Base-by-base conservation (phyloP, 2,329 filamentous ascomycete genomes). In the Colletotrichum magnum region DNA sequence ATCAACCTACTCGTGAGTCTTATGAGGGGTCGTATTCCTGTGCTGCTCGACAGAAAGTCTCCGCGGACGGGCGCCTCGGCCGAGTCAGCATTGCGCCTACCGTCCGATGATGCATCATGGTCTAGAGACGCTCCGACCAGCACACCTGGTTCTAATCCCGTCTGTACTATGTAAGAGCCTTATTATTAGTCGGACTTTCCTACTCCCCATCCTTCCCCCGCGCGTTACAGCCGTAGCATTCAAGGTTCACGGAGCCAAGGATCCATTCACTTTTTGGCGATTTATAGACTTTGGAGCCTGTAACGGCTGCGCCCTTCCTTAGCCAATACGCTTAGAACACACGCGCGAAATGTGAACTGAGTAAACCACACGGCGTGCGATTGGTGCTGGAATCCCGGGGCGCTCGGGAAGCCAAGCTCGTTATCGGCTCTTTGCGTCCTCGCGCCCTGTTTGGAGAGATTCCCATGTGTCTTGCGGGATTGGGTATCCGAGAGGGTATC, bases 241-340 rank as follows among this genome's bases (percentile, higher is more conserved):
- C 41, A 58, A 58, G 21, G 39, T 47, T 45, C 41, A 21, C 16
- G 47, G 41, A 32, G 18, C 7, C 3, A 43, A n/a, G 15, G 15
- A 10, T 5, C 18, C 5, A 60, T 41, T 41, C 21, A 18, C 16
- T 43, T 43, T 24, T 10, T 36, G 32, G 32, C 21, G 32, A 9
- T 15, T 26, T 21, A 60, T 60, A 60, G 58, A 52, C 58, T 60
- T 60, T 60, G 7, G 47, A 43, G 58, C 47, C 58, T 52, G 47
- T n/a, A 60, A 52, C 58, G 32, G 7, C 32, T 36, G 28, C 47
- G 1, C 39, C 21, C 6, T 21, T 43, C 57, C 58, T 32, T 18
- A n/a, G 45, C 47, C 58, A 60, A 60, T 60, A 60, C 47, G 18
- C 24, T 24, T 48, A 47, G 41, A 9, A 26, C 18, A 52, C 48